Conservation (phyloP, 805 yeast genomes). For the Starmerella davenportii region DNA sequence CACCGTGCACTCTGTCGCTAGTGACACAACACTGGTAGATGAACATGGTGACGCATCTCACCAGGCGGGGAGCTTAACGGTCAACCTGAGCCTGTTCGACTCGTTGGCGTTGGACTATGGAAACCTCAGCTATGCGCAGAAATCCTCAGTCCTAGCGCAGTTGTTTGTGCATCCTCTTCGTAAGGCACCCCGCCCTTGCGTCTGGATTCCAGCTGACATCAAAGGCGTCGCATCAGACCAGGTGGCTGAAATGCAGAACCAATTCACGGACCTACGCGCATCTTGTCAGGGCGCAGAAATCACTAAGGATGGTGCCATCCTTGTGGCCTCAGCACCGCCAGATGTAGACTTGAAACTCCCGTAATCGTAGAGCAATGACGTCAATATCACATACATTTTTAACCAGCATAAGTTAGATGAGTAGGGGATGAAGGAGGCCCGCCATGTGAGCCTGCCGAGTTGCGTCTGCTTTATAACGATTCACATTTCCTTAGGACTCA, state of each 20-base stretch:
- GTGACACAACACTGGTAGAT: background rate
- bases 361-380: constrained; percentile 4
- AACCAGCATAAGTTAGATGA: too few species aligned
- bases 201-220: constrained; percentile 31
- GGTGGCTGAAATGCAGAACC: constrained; percentile 17
- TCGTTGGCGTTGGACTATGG: constrained; percentile 18
- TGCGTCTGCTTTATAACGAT: too few species aligned
- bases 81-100: constrained; percentile 12
- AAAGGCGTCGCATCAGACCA: constrained; percentile 25
- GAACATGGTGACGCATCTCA: background rate
- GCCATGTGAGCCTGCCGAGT: too few species aligned
- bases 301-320: constrained; percentile 14
- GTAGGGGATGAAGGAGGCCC: too few species aligned
- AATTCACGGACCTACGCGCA: constrained; percentile 17
- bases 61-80: background rate
- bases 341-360: constrained; percentile 14
- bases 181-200: constrained; percentile 19
- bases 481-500: too few species aligned
- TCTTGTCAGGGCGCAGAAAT: constrained; percentile 20
- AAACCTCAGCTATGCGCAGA: constrained; percentile 15
- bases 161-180: constrained; percentile 22
- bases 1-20: background rate
- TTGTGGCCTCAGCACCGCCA: constrained; percentile 15
- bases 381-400: too few species aligned
- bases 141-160: constrained; percentile 16